Evolutionary conservation across 2,329 filamentous ascomycete species (phyloP), one percentile per base, ranked within the genome.

Genomic region (Arthrinium phaeospermum): DNA sequence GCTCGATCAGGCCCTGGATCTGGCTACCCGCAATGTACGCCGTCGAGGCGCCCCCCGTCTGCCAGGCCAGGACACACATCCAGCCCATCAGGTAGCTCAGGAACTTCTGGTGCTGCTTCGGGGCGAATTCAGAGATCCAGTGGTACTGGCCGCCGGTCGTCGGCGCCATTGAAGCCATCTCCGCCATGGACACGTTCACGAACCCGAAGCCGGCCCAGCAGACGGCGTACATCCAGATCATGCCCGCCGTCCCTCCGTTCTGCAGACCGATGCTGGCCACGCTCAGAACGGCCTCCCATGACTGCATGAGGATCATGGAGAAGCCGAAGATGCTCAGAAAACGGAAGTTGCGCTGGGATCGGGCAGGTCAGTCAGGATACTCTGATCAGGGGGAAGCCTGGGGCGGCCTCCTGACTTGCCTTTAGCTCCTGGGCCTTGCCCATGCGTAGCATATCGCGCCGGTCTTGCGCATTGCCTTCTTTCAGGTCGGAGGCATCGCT

Each of bases 211-310:
- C 74, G 24, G 72, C 19, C 61, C 73, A 72, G 69, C 72, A 76
- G 37, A 72, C 73, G 22, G 76, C 45, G 46, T 74, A 77, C 49
- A 73, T 76, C 76, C 76, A 78, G 71, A 78, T 77, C 57, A 75
- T 71, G 13, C 76, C 76, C 4, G 75, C 76, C 49, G 73, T 76
- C 19, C 76, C 76, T 14, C 74, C 72, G 5, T 76, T 72, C 44
- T 72, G 71, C 46, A 76, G 72, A 1, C 72, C 74, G 16, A 74
- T 72, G 45, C 72, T 75, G 24, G 6, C 30, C 19, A n/a, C 16
- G 12, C 77, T 71, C 37, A 78, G 73, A 3, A 75, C 71, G 37
- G 76, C 76, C 67, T 78, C 76, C 76, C 76, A 78, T 0, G 76
- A 76, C 8, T 51, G 46, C 68, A 51, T 47, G 3, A 70, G 68